Evolutionary conservation across 345 rosid genomes (phyloP).

Genomic region (Acer yangbiense): DNA sequence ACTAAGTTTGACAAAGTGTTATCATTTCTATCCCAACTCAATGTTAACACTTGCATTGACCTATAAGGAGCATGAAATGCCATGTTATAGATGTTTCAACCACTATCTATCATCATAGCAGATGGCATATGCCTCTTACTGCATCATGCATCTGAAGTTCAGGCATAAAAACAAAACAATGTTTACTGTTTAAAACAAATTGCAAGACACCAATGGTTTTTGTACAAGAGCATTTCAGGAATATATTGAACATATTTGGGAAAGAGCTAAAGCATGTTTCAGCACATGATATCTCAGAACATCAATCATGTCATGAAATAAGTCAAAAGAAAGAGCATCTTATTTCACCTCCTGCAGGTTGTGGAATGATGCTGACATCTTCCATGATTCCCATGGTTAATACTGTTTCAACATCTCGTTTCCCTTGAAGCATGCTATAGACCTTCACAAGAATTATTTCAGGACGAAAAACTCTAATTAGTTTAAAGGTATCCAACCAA

Average conservation of each 20-base stretch:
- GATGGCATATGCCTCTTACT: neutral
- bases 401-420: slow-evolving; percentile 90
- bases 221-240: neutral
- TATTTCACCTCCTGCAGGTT: slow-evolving; percentile 90
- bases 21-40: neutral
- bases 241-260: neutral
- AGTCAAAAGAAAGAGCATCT: neutral
- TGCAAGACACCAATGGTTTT: neutral
- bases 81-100: neutral
- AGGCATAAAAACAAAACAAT: neutral
- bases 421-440: slow-evolving; percentile 94
- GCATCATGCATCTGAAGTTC: neutral
- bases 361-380: slow-evolving; percentile 93
- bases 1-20: neutral
- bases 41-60: neutral
- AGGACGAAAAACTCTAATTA: slow-evolving; percentile 15
- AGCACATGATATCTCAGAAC: neutral
- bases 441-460: slow-evolving; percentile 48
- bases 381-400: slow-evolving; percentile 96
- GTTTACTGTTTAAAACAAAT: neutral
- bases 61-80: neutral
- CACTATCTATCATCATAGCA: neutral
- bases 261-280: neutral
- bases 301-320: slow-evolving; percentile 2
- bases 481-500: neutral